Conservation (phyloP, 371 early-diverging fungal species). For the Circinella umbellata region DNA sequence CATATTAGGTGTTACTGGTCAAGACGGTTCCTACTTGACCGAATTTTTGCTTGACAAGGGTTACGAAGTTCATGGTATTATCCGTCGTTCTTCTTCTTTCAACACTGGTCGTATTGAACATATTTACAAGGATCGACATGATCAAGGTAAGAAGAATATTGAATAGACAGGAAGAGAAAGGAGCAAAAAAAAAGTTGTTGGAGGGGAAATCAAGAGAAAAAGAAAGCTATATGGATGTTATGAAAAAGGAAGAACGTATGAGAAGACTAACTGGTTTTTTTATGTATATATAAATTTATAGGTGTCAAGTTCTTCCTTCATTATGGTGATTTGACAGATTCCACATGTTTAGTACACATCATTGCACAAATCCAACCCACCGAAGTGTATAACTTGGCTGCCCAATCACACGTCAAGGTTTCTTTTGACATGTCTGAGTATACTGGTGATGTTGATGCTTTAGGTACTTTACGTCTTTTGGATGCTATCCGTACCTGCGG, state of each 20-base stretch:
- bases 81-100: slow-evolving; percentile 79
- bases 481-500: slow-evolving; percentile 86
- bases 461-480: slow-evolving; percentile 81
- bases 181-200: too few relatives aligned
- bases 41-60: slow-evolving; percentile 75
- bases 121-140: slow-evolving; percentile 72
- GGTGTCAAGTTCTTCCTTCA: slow-evolving; percentile 81
- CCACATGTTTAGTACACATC: slow-evolving; percentile 81
- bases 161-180: background rate
- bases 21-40: slow-evolving; percentile 80
- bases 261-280: too few relatives aligned
- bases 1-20: slow-evolving; percentile 74
- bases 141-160: slow-evolving; percentile 39
- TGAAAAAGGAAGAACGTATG: too few relatives aligned
- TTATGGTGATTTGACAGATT: slow-evolving; percentile 87
- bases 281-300: slow-evolving; percentile 40
- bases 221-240: background rate
- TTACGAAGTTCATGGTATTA: slow-evolving; percentile 82
- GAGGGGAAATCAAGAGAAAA: background rate
- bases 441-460: slow-evolving; percentile 86
- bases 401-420: slow-evolving; percentile 86
- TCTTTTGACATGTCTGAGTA: slow-evolving; percentile 92
- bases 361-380: slow-evolving; percentile 79
- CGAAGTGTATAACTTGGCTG: slow-evolving; percentile 82
- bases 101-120: slow-evolving; percentile 81